Evolutionary conservation across 2,329 filamentous ascomycete genomes (phyloP).

Genomic region (Pyrenophora teres): DNA sequence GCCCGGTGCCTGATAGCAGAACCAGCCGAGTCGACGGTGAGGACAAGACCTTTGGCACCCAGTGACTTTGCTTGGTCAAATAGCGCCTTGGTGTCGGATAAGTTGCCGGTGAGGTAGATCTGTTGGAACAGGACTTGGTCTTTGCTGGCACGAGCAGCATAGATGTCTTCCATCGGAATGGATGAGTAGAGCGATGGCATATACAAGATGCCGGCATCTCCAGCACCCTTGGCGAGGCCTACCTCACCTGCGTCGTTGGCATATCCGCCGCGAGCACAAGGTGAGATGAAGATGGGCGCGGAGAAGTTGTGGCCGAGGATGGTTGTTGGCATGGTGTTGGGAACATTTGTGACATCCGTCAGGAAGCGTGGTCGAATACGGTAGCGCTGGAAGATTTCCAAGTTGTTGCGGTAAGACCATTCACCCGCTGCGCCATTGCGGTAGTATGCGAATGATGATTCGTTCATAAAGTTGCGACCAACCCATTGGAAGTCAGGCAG

Average conservation of each 20-base stretch:
- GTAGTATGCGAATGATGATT: conserved; percentile 60
- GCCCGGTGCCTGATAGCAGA: conserved; percentile 47
- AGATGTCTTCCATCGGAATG: conserved; percentile 28
- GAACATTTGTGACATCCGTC: conserved; percentile 54
- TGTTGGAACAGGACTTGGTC: conserved; percentile 49
- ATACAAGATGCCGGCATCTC: conserved; percentile 57
- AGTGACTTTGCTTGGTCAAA: conserved; percentile 39
- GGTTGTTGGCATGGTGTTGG: conserved; percentile 49
- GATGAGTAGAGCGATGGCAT: conserved; percentile 49
- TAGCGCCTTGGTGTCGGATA: conserved; percentile 36
- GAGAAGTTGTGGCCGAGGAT: conserved; percentile 61
- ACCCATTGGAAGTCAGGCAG: conserved; percentile 62
- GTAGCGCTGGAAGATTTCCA: conserved; percentile 59
- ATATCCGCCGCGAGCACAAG: conserved; percentile 47
- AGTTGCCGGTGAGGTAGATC: conserved; percentile 46
- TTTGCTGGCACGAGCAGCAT: conserved; percentile 12
- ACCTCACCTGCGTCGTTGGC: conserved; percentile 55
- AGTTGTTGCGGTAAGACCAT: conserved; percentile 62
- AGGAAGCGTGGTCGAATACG: conserved; percentile 56
- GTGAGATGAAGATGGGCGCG: conserved; percentile 61
- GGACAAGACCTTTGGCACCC: conserved; percentile 49
- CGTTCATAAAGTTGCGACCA: conserved; percentile 55
- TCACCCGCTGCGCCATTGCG: conserved; percentile 61
- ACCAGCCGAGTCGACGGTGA: conserved; percentile 50
- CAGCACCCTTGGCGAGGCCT: conserved; percentile 58